phyloP scores from a whole-genome alignment of 1,284 basidiomycete species.

The Cronartium ribicola region DNA sequence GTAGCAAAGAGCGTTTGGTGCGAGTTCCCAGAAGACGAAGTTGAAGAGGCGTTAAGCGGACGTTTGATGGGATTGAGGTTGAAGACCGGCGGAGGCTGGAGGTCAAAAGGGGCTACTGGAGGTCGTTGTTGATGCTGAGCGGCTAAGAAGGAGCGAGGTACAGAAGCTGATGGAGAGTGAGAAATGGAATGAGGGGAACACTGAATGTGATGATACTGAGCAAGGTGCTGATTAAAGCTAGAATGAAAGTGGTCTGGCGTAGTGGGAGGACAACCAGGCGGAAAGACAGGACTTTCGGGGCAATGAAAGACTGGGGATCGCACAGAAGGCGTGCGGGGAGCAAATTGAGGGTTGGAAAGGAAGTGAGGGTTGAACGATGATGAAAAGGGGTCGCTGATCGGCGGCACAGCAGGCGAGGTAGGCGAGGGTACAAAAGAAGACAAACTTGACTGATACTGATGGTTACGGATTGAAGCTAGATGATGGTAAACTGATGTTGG shows the following conservation, averaged over 20 bases:
- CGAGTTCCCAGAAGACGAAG: background rate
- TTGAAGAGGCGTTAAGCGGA: background rate
- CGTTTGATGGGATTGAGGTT: background rate
- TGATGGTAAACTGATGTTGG: background rate
- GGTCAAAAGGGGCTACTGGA: background rate
- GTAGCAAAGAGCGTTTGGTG: background rate
- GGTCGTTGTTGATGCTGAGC: background rate
- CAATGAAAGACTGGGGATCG: background rate
- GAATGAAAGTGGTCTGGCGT: background rate
- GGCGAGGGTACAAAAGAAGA: slow-evolving; percentile 25
- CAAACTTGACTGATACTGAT: slow-evolving; percentile 23
- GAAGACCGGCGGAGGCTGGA: slow-evolving; percentile 1
- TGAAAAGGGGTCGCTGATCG: slow-evolving; percentile 20
- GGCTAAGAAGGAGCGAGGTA: background rate
- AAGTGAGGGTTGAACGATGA: slow-evolving; percentile 3
- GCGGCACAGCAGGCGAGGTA: slow-evolving; percentile 37
- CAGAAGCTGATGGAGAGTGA: slow-evolving; percentile 12
- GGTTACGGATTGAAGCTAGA: background rate
- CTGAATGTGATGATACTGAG: slow-evolving; percentile 9
- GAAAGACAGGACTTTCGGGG: background rate
- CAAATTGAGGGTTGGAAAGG: slow-evolving; percentile 19
- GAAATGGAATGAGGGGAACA: slow-evolving; percentile 1
- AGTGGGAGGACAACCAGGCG: background rate
- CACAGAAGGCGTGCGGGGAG: background rate
- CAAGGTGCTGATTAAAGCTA: background rate